These are phyloP conservation scores for Venturia pyrina DNA, from an alignment of 2,329 filamentous ascomycete species.

Conservation along the genomic window DNA sequence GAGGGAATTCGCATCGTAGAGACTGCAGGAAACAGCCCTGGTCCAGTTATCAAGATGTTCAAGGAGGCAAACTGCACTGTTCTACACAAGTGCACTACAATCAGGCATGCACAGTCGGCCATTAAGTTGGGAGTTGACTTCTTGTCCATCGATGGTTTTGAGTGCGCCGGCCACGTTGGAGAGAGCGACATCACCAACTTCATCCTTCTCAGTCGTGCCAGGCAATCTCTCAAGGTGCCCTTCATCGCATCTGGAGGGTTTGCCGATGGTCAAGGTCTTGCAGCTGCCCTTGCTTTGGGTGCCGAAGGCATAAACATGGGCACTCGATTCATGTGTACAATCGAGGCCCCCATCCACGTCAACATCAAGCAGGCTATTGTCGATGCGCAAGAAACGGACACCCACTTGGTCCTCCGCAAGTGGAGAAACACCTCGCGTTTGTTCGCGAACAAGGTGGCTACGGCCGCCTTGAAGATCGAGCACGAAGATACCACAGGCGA, in stretches of 20 bases:
- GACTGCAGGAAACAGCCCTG: slow-evolving; percentile 83
- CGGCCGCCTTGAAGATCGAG: slow-evolving; percentile 74
- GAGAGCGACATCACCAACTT: slow-evolving; percentile 85
- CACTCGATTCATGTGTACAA: slow-evolving; percentile 92
- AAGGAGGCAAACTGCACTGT: slow-evolving; percentile 72
- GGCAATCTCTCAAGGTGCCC: slow-evolving; percentile 73
- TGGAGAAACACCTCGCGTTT: slow-evolving; percentile 90
- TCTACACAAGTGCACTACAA: slow-evolving; percentile 96
- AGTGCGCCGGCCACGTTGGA: slow-evolving; percentile 86
- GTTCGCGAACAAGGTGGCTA: slow-evolving; percentile 82
- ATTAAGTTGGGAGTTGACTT: slow-evolving; percentile 95
- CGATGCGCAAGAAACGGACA: slow-evolving; percentile 79
- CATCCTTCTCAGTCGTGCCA: slow-evolving; percentile 73
- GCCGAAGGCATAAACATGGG: slow-evolving; percentile 98
- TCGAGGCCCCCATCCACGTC: slow-evolving; percentile 82
- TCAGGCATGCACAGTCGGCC: slow-evolving; percentile 83
- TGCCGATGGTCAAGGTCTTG: slow-evolving; percentile 85
- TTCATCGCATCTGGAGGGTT: slow-evolving; percentile 97
- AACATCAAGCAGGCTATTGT: slow-evolving; percentile 95
- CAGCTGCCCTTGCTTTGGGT: slow-evolving; percentile 79
- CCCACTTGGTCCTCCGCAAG: slow-evolving; percentile 72
- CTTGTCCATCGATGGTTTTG: slow-evolving; percentile 92
- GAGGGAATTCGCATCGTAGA: slow-evolving; percentile 88
- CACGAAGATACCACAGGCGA: slow-evolving; percentile 72
- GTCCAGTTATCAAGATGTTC: slow-evolving; percentile 79